phyloP scores from a whole-genome alignment of 2,329 filamentous ascomycete genomes.

The Raffaelea deltoideospora region DNA sequence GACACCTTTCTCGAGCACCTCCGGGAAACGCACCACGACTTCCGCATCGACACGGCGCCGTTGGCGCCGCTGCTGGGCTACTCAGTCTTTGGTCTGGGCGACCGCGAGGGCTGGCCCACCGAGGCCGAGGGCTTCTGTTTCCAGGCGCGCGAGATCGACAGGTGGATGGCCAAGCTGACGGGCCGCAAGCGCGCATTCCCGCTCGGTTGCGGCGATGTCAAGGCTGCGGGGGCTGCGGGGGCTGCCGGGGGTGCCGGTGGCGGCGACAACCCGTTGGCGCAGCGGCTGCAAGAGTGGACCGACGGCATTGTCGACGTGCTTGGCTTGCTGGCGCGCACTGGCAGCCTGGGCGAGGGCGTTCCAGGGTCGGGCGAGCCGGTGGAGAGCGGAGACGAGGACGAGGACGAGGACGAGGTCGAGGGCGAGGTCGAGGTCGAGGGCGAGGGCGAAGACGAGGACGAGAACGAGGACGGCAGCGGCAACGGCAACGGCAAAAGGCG shows the following conservation, averaged over 20 bases:
- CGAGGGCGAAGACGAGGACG: conserved; percentile 25
- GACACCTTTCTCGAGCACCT: conserved; percentile 78
- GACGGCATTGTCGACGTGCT: conserved; percentile 60
- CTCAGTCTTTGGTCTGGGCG: conserved; percentile 86
- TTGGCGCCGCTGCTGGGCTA: conserved; percentile 67
- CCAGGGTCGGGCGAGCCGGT: conserved; percentile 67
- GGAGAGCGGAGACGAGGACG: conserved; percentile 69
- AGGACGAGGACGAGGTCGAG: conserved; percentile 51
- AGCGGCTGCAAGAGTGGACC: conserved; percentile 62
- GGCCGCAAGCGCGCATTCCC: conserved; percentile 76
- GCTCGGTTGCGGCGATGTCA: conserved; percentile 75
- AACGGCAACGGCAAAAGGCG: too few relatives aligned
- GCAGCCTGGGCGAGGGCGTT: conserved; percentile 48
- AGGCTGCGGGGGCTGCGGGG: conserved; percentile 52
- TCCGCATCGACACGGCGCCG: conserved; percentile 83
- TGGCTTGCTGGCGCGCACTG: conserved; percentile 43
- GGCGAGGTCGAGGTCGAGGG: conserved; percentile 42
- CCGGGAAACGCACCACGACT: conserved; percentile 88
- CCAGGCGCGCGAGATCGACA: conserved; percentile 79
- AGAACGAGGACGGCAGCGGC: too few relatives aligned
- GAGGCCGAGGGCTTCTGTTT: conserved; percentile 86
- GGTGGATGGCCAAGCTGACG: conserved; percentile 94
- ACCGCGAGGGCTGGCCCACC: conserved; percentile 80
- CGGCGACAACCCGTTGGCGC: too few relatives aligned
- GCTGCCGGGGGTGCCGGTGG: too few relatives aligned